A percentile compares a stretch with the other conserved stretches of the same genome.
phyloP scores from a whole-genome alignment of 2,329 filamentous ascomycete species.

The Venturiaceae sp. region DNA sequence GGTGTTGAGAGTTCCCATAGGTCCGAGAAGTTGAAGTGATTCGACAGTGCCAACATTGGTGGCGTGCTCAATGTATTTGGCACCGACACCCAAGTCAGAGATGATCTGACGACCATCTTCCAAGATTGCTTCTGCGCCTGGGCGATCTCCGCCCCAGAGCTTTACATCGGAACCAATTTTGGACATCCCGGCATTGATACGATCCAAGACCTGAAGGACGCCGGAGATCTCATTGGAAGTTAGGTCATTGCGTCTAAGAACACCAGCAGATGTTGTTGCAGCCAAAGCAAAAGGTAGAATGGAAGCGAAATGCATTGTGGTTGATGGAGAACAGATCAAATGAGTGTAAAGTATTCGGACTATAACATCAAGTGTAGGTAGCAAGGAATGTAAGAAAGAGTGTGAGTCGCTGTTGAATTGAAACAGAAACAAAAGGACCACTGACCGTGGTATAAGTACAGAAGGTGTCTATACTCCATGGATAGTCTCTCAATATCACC shows the following conservation, averaged over 20 bases:
- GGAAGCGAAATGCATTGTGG: neutral
- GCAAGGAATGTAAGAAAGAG: neutral
- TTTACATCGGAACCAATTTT: neutral
- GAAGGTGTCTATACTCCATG: neutral
- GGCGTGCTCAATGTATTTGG: neutral
- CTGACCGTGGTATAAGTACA: neutral
- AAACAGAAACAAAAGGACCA: neutral
- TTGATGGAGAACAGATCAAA: neutral
- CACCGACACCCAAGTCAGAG: neutral
- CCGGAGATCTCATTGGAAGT: neutral
- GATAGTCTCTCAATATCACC: neutral
- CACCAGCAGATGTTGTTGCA: neutral
- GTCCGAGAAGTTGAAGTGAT: neutral
- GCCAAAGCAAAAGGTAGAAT: neutral
- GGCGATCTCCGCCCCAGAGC: neutral
- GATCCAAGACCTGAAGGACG: neutral
- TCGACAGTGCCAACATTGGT: neutral
- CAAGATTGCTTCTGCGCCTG: neutral
- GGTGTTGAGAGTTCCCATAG: neutral
- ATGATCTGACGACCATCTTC: neutral
- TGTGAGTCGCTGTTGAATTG: neutral
- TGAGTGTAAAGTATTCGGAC: neutral
- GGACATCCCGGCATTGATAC: neutral
- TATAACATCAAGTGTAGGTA: neutral
- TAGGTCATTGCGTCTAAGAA: neutral